Evolutionary conservation across 805 yeast genomes (phyloP).

Genomic region (Debaryomyces prosopidis): DNA sequence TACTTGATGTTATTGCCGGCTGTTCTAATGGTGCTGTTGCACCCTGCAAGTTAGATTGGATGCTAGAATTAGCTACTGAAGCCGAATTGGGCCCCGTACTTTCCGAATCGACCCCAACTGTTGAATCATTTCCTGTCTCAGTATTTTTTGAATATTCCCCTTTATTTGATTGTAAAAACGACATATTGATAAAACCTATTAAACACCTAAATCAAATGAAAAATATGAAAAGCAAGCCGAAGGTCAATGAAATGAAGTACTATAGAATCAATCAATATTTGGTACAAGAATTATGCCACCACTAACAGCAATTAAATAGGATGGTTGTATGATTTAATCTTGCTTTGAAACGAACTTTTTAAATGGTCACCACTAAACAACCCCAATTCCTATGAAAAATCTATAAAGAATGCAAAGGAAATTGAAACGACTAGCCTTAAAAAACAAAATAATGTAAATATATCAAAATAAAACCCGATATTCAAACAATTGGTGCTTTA

Average conservation of each 20-base stretch:
- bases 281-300: too few species aligned
- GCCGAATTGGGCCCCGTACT: background rate
- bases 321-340: too few species aligned
- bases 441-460: too few species aligned
- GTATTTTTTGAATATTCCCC: background rate
- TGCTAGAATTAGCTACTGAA: background rate
- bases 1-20: constrained; percentile 20
- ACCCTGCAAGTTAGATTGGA: background rate
- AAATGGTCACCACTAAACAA: too few species aligned
- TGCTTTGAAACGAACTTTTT: too few species aligned
- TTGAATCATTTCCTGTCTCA: background rate
- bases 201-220: background rate
- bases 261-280: too few species aligned
- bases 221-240: background rate
- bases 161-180: background rate
- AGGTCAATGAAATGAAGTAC: background rate
- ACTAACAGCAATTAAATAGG: too few species aligned
- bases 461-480: too few species aligned
- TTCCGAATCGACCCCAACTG: background rate
- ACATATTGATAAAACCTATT: background rate
- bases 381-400: too few species aligned
- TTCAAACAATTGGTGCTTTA: too few species aligned
- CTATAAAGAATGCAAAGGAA: too few species aligned
- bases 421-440: too few species aligned
- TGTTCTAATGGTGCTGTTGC: background rate